Percentiles rank a stretch among this genome's conserved stretches.
These are phyloP conservation scores for Huntiella decipiens DNA, from an alignment of 2,329 filamentous ascomycete species.

Conservation along the genomic window DNA sequence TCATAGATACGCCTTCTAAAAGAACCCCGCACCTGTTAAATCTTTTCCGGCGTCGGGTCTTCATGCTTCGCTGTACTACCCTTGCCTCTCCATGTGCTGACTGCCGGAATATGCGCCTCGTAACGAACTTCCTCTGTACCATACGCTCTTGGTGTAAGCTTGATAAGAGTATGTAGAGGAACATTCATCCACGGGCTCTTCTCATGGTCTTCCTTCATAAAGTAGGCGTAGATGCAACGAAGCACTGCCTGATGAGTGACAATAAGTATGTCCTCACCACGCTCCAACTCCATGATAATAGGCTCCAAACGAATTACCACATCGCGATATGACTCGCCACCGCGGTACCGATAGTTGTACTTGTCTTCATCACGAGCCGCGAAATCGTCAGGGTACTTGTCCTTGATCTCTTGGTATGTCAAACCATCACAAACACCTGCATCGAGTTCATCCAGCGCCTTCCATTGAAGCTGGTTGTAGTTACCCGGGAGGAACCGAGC, in stretches of 20 bases:
- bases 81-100: slow-evolving; percentile 91
- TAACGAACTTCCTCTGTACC: slow-evolving; percentile 77
- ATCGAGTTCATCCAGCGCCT: slow-evolving; percentile 92
- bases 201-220: slow-evolving; percentile 90
- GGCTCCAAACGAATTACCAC: slow-evolving; percentile 95
- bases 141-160: slow-evolving; percentile 86
- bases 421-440: slow-evolving; percentile 91
- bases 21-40: not conserved
- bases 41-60: slow-evolving; percentile 27
- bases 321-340: slow-evolving; percentile 87
- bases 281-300: slow-evolving; percentile 98
- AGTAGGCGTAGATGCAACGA: slow-evolving; percentile 95
- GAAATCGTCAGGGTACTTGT: slow-evolving; percentile 85
- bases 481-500: slow-evolving; percentile 60
- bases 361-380: slow-evolving; percentile 92
- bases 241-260: slow-evolving; percentile 95
- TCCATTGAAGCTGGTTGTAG: slow-evolving; percentile 96
- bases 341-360: slow-evolving; percentile 97
- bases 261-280: slow-evolving; percentile 91
- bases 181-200: slow-evolving; percentile 98
- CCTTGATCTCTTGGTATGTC: slow-evolving; percentile 88
- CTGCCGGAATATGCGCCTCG: slow-evolving; percentile 81
- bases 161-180: slow-evolving; percentile 87
- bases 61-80: slow-evolving; percentile 83
- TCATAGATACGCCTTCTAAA: no score